Percentiles rank a stretch among this genome's conserved stretches.
These are phyloP conservation scores for Metschnikowia colocasiae DNA, from an alignment of 805 yeast species.

Conservation along the genomic window DNA sequence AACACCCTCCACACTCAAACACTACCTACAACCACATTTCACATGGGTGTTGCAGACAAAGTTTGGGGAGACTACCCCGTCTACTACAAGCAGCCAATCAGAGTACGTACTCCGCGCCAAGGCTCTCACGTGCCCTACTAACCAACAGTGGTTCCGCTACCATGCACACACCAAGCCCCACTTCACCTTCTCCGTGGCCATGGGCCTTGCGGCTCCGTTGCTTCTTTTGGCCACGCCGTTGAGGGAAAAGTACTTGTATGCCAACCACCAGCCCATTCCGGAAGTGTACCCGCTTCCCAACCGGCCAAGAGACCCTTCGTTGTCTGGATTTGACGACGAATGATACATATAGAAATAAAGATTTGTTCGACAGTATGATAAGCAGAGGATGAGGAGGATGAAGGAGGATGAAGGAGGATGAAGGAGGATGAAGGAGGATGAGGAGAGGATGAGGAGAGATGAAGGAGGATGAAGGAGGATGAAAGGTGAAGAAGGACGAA, in stretches of 20 bases:
- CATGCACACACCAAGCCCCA: slow-evolving; percentile 76
- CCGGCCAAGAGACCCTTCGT: slow-evolving; percentile 47
- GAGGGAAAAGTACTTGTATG: slow-evolving; percentile 64
- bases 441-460: too few relatives aligned
- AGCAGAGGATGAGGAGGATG: too few relatives aligned
- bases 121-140: neutral
- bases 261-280: slow-evolving; percentile 66
- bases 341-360: slow-evolving; percentile 4
- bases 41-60: slow-evolving; percentile 31
- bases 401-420: too few relatives aligned
- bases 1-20: too few relatives aligned
- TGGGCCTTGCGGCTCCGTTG: slow-evolving; percentile 67
- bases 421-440: too few relatives aligned
- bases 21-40: too few relatives aligned
- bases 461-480: too few relatives aligned
- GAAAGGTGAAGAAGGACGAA: too few relatives aligned
- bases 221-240: slow-evolving; percentile 61
- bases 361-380: too few relatives aligned
- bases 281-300: slow-evolving; percentile 54
- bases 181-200: slow-evolving; percentile 57
- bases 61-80: slow-evolving; percentile 52
- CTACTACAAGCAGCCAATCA: slow-evolving; percentile 58
- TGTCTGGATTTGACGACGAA: slow-evolving; percentile 55
- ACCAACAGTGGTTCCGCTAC: slow-evolving; percentile 60
- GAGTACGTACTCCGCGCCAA: slow-evolving; percentile 42